Evolutionary conservation across 2,329 filamentous ascomycete species (phyloP).

Genomic region (Rasamsonia emersonii): DNA sequence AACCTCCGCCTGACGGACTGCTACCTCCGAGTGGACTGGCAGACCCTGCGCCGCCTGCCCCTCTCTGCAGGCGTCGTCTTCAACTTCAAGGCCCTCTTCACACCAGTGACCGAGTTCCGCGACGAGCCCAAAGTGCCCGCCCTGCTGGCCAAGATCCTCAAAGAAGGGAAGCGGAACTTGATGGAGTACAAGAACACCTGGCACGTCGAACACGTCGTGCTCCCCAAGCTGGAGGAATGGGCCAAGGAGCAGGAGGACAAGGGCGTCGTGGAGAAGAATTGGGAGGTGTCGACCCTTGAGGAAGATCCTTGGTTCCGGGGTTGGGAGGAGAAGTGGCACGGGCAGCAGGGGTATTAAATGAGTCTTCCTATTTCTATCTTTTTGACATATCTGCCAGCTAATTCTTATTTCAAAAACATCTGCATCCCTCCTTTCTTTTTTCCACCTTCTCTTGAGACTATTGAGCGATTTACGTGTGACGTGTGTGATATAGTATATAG

Average conservation of each 20-base stretch:
- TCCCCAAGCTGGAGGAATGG: slow-evolving; percentile 57
- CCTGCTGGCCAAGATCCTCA: slow-evolving; percentile 59
- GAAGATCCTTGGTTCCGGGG: slow-evolving; percentile 69
- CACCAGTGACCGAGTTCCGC: slow-evolving; percentile 59
- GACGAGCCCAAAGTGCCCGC: slow-evolving; percentile 66
- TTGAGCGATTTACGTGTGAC: no score
- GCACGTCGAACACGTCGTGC: slow-evolving; percentile 65
- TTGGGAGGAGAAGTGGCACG: slow-evolving; percentile 68
- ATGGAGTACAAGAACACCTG: slow-evolving; percentile 77
- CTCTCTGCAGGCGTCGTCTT: slow-evolving; percentile 70
- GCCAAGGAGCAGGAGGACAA: slow-evolving; percentile 56
- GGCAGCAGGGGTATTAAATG: slow-evolving; percentile 50
- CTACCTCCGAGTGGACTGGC: slow-evolving; percentile 75
- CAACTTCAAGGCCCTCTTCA: slow-evolving; percentile 84
- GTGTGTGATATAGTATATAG: no score
- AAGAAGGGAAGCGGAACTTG: slow-evolving; percentile 59
- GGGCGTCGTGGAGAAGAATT: slow-evolving; percentile 52
- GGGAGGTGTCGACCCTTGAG: slow-evolving; percentile 61
- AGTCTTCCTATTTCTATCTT: slow-evolving; percentile 5
- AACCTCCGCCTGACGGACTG: slow-evolving; percentile 51
- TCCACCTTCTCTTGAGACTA: slow-evolving; percentile 5
- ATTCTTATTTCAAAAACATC: background rate
- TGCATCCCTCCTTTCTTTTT: background rate
- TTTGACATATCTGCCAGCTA: no score
- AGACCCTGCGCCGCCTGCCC: slow-evolving; percentile 71